Evolutionary conservation across 495 filamentous ascomycete species (phyloP).

Genomic region (Daldinia bambusicola): DNA sequence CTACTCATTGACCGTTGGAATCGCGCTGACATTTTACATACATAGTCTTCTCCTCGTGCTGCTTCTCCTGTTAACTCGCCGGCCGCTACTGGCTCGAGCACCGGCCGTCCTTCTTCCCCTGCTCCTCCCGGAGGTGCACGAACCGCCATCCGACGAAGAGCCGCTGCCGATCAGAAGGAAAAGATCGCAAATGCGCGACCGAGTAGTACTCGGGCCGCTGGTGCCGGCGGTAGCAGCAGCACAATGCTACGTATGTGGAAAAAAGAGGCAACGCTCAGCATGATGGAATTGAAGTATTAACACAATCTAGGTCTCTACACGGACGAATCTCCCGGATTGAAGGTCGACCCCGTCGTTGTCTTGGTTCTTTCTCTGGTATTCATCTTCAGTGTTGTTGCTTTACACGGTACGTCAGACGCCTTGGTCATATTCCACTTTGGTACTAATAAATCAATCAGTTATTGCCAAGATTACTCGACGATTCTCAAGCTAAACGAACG

Average conservation of each 20-base stretch:
- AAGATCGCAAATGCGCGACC: constrained; percentile 91
- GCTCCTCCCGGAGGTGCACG: constrained; percentile 93
- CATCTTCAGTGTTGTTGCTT: constrained; percentile 96
- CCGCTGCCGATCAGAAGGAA: constrained; percentile 94
- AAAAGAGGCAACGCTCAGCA: not conserved
- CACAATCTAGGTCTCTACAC: constrained; percentile 82
- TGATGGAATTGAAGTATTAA: constrained; percentile 16
- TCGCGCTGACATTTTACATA: constrained; percentile 27
- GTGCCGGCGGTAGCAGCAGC: constrained; percentile 93
- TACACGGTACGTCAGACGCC: constrained; percentile 87
- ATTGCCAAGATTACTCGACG: constrained; percentile 95
- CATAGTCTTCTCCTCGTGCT: constrained; percentile 79
- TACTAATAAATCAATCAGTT: constrained; percentile 65
- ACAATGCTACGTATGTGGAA: constrained; percentile 87
- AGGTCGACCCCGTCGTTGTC: constrained; percentile 97
- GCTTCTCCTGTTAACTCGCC: constrained; percentile 66
- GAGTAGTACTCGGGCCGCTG: constrained; percentile 88
- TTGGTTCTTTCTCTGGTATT: constrained; percentile 94
- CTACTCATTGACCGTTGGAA: not conserved
- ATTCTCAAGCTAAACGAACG: constrained; percentile 72
- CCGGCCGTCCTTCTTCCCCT: constrained; percentile 83
- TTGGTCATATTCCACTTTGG: not conserved
- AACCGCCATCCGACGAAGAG: constrained; percentile 91
- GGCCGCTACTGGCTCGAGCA: constrained; percentile 69
- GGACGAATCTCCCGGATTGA: constrained; percentile 93